Evolutionary conservation across 208 protist species (phyloP), one percentile per base, ranked within the genome.

Genomic region (Trypanosoma caninum): DNA sequence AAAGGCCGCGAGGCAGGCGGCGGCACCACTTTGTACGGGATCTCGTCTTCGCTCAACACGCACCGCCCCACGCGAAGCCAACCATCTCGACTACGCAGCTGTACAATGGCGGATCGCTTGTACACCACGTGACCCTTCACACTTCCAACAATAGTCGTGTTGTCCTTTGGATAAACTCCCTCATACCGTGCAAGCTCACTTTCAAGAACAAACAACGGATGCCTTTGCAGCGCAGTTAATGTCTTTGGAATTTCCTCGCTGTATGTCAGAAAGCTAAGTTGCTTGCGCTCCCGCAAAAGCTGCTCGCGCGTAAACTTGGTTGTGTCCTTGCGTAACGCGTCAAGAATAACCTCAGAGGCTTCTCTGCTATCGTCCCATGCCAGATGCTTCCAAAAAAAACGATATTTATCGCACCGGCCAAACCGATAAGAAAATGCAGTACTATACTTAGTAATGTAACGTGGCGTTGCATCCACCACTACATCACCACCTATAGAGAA

Each of bases 131-230:
- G 79, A 18, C 85, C 87, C 58, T 91, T 89, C 14, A 96, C 83
- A 59, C 76, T 87, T 1, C 90, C 90, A 27, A 92, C 83, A 20
- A 77, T 88, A 9, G 82, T 91, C 18, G 38, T 82, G 3, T 62
- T 60, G 57, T 93, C 83, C 52, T 93, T 92, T 0, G 90, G 90
- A 66, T 85, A 93, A 14, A 96, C 55, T 18, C 78, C 90, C 44
- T 96, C 90, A 59, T 86, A 70, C 1, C 87, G 77, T 5, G 78
- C 77, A 9, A 94, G 65, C 30, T 89, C 80, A 27, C 52, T 71
- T 62, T 96, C 90, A 25, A 91, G 79, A 48, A 94, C 83, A 64
- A 92, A 96, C 22, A 96, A 83, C 3, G 90, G 90, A 73, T 96
- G 87, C 13, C 58, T 65, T 23, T 84, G 74, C 13, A 96, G 65